Evolutionary conservation across 345 rosid genomes (phyloP).

Genomic region (Euphorbia pulcherrima): DNA sequence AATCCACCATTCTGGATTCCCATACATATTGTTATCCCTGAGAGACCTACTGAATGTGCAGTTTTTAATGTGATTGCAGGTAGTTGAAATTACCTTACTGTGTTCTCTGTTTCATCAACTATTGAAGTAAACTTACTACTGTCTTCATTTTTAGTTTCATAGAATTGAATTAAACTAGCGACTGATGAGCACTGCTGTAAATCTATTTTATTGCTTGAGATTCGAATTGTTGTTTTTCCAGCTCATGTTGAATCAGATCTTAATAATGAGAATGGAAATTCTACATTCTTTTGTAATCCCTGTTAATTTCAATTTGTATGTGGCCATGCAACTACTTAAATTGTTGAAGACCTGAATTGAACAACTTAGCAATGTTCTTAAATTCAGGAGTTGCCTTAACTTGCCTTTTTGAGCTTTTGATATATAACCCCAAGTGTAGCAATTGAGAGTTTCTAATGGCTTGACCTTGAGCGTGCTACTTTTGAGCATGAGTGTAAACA

Average conservation of each 20-base stretch:
- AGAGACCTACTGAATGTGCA: conserved; percentile 90
- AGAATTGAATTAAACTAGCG: not conserved
- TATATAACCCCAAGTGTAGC: not conserved
- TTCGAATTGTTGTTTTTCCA: not conserved
- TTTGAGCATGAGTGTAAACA: not conserved
- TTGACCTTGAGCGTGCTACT: not conserved
- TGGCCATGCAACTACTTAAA: not conserved
- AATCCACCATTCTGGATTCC: conserved; percentile 98
- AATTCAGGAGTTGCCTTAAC: not conserved
- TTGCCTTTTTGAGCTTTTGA: not conserved
- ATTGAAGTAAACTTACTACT: not conserved
- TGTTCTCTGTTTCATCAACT: not conserved
- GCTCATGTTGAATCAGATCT: not conserved
- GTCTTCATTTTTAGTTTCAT: not conserved
- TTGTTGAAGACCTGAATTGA: not conserved
- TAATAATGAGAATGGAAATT: not conserved
- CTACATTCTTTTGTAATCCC: not conserved
- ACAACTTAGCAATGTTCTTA: not conserved
- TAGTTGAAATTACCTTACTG: conserved; percentile 25
- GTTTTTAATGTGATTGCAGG: conserved; percentile 96
- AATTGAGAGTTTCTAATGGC: not conserved
- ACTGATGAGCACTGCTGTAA: not conserved
- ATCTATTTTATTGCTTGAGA: not conserved
- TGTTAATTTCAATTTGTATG: not conserved
- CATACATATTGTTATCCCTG: conserved; percentile 88